Percentiles rank a stretch among this genome's conserved stretches.
Evolutionary conservation across 2,329 filamentous ascomycete genomes (phyloP).

Genomic region (Metarhizium anisopliae): DNA sequence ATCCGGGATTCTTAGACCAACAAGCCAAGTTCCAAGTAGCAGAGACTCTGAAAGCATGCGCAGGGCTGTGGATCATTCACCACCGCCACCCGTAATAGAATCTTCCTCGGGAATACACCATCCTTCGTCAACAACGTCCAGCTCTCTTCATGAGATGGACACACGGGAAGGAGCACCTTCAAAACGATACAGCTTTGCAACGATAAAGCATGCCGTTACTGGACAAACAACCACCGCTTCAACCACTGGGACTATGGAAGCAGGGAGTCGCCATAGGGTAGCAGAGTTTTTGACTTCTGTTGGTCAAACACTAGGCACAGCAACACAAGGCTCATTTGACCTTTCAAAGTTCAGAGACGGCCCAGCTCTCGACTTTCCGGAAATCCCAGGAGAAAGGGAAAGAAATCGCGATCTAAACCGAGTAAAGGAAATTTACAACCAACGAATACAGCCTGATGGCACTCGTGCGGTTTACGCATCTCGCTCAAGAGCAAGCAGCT

Average conservation of each 20-base stretch:
- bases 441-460: slow-evolving; percentile 21
- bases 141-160: neutral
- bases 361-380: slow-evolving; percentile 41
- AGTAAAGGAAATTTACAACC: slow-evolving; percentile 32
- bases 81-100: neutral
- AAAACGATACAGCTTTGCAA: neutral
- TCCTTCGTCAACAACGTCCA: neutral
- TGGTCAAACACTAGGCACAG: slow-evolving; percentile 36
- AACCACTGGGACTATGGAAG: neutral
- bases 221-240: neutral
- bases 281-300: slow-evolving; percentile 32
- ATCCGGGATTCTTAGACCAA: neutral
- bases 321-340: slow-evolving; percentile 38
- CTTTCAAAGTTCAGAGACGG: slow-evolving; percentile 38
- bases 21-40: neutral
- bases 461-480: slow-evolving; percentile 15
- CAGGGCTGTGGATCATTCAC: neutral
- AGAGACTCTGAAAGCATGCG: neutral
- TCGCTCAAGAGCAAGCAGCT: slow-evolving; percentile 29
- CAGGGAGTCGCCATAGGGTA: slow-evolving; percentile 29
- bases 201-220: neutral
- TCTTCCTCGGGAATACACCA: neutral
- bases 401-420: slow-evolving; percentile 18
- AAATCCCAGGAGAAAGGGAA: slow-evolving; percentile 41
- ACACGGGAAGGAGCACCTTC: neutral